These are phyloP conservation scores for Corylus heterophylla DNA, from an alignment of 306 rosid genomes.

Conservation along the genomic window DNA sequence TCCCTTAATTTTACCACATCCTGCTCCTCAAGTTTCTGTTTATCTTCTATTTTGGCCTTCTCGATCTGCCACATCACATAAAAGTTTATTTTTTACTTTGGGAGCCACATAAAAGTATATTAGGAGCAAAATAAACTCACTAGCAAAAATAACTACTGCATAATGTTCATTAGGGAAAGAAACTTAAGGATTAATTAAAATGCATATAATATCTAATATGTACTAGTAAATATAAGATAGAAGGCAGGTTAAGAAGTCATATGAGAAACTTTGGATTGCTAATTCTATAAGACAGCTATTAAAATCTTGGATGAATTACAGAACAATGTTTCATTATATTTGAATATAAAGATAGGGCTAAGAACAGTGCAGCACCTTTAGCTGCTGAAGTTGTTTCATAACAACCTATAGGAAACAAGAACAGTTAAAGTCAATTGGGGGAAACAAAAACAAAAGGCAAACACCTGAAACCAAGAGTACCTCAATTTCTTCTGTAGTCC, in stretches of 20 bases:
- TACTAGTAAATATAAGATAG: too few relatives aligned
- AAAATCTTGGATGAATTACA: too few relatives aligned
- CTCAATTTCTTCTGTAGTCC: slow-evolving; percentile 81
- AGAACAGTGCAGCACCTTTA: slow-evolving; percentile 62
- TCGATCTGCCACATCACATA: slow-evolving; percentile 56
- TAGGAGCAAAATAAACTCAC: slow-evolving; percentile 9
- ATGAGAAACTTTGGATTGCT: too few relatives aligned
- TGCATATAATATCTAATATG: too few relatives aligned
- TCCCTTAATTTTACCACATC: slow-evolving; percentile 63
- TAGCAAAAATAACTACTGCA: slow-evolving; percentile 22
- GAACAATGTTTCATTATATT: slow-evolving; percentile 17
- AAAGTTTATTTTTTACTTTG: background rate
- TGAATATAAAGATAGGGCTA: slow-evolving; percentile 25
- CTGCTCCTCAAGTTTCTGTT: slow-evolving; percentile 74
- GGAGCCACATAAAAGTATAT: slow-evolving; percentile 24
- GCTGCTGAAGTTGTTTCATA: slow-evolving; percentile 66
- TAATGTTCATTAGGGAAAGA: too few relatives aligned
- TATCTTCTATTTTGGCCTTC: slow-evolving; percentile 68
- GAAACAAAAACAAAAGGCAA: slow-evolving; percentile 17
- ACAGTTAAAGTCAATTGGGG: slow-evolving; percentile 24
- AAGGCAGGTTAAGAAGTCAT: too few relatives aligned
- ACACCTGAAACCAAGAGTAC: slow-evolving; percentile 40
- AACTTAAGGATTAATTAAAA: too few relatives aligned
- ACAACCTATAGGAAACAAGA: slow-evolving; percentile 56
- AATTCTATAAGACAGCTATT: too few relatives aligned